Evolutionary conservation across 768 basidiomycete species (phyloP), one percentile per base, ranked within the genome.

Genomic region (Psilocybe tampanensis): DNA sequence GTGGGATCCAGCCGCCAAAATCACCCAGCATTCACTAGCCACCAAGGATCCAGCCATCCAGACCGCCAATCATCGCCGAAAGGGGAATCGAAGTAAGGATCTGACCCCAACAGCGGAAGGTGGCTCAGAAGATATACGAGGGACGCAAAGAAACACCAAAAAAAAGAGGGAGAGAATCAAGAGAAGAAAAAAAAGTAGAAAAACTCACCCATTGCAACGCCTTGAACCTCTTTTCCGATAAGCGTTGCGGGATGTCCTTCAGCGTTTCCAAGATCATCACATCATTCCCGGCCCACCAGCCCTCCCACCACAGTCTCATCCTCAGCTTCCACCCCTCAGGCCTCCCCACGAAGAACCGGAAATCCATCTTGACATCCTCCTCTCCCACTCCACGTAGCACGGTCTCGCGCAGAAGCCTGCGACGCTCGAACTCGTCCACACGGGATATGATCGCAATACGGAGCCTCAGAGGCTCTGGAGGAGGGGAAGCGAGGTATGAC

Each of bases 381-480:
- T 41, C 26, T 9, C 44, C 51, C 0, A 58, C 43, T 8, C 56
- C 56, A 11, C 9, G 9, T 2, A 58, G 36, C 12, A 58, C 33
- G 1, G 29, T 32, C 17, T 58, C 56, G n/a, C 56, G 36, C 22
- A 44, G 9, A 1, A 39, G 51, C 23, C 52, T 23, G n/a, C 56
- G 51, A 22, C 45, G 21, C 45, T 53, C 51, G 22, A 53, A 58
- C 8, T 45, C 56, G 29, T 52, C 56, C 44, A 58, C 56, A 19
- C 52, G 34, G 2, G 51, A 47, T 1, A 58, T 58, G 17, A 58
- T 41, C 13, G 56, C 56, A 11, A 58, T 19, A 6, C 56, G 44
- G 11, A 58, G 36, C 7, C 36, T 24, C 6, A 53, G 22, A 11
- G 56, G 56, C 15, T 39, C 24, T 15, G 8, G 8, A 1, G 41